Evolutionary conservation across 1,284 basidiomycete genomes (phyloP), one percentile per base, ranked within the genome.

Genomic region (Melampsora americana): DNA sequence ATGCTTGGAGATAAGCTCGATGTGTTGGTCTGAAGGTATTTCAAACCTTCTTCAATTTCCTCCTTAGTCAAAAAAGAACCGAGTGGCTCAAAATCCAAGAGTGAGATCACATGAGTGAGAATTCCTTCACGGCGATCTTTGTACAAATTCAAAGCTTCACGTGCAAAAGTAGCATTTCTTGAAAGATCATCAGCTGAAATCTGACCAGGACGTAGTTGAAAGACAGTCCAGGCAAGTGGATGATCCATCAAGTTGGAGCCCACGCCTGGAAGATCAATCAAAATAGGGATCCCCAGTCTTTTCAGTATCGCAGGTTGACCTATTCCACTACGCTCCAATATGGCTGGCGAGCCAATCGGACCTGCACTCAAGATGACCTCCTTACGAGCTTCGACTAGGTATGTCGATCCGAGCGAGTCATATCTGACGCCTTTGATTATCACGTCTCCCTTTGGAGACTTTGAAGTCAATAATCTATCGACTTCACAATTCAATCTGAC

Each of bases 301-400:
- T 77, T 23, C 0, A 80, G 48, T 14, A 79, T 66, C 18, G 61
- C 42, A 46, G 28, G 14, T 23, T 80, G 77, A 3, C 80, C 81
- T 30, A 81, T 68, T 44, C 81, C 80, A 12, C 79, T 79, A 44
- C 79, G 78, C 79, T 81, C 80, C 30, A 81, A 78, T 16, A 81
- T 79, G 69, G 78, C 79, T 14, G 81, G 81, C 32, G 80, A 78
- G 64, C 79, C 79, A 79, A 81, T 78, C 5, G 79, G 75, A 44
- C 81, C 81, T 30, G 78, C 80, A 59, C 77, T 77, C 6, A 81
- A 69, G 9, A 81, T 77, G 23, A 81, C 78, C 18, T 80, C 80
- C 14, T 79, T 78, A 6, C 66, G 50, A 23, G 32, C 64, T 9
- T 53, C 28, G 11, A 42, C 39, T 35, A 48, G 50, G 11, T 28